Evolutionary conservation across 192 early-diverging fungal species (phyloP), one percentile per base, ranked within the genome.

Genomic region (Thoreauomyces humboldtii): DNA sequence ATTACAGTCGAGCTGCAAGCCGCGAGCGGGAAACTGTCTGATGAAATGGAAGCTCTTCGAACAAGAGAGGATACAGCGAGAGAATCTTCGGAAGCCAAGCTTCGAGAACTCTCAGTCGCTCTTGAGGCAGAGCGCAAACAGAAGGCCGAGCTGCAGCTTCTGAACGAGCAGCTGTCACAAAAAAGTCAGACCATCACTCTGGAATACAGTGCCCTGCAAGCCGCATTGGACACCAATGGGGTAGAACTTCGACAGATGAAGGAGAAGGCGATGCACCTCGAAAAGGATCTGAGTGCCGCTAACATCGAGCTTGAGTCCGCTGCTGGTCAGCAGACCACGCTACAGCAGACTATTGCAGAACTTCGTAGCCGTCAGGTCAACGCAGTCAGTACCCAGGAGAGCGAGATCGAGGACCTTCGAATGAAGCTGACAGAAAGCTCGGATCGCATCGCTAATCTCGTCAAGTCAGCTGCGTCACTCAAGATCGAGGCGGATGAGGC

Each of bases 401-500:
- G 37, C 52, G 60, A 73, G 33, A 28, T 74, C 11, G 64, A 46
- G 11, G n/a, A 22, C 25, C 32, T 71, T 7, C 35, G 22, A 15
- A 25, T 11, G 12, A 54, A 56, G 33, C 24, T 56, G 14, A 41
- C 17, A 1, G 44, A 64, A n/a, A 48, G 43, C 14, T 29, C 52
- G 14, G 50, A 66, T 28, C 21, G 63, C 27, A 33, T 75, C n/a
- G 33, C 57, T 12, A 7, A 38, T 7, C 19, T 78, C 33, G 48
- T 34, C n/a, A 78, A 69, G 36, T 43, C 46, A 7, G 42, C 38
- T 21, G 77, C 73, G 9, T 6, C 33, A 17, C 48, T 64, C 25
- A 63, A 70, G 9, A 45, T 72, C 25, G 80, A 81, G 55, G 19
- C 78, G 11, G 43, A 38, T 28, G 73, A 81, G 6, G 41, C 33